Base-by-base conservation (phyloP, 768 basidiomycete species). In the Termitomyces sp. region DNA sequence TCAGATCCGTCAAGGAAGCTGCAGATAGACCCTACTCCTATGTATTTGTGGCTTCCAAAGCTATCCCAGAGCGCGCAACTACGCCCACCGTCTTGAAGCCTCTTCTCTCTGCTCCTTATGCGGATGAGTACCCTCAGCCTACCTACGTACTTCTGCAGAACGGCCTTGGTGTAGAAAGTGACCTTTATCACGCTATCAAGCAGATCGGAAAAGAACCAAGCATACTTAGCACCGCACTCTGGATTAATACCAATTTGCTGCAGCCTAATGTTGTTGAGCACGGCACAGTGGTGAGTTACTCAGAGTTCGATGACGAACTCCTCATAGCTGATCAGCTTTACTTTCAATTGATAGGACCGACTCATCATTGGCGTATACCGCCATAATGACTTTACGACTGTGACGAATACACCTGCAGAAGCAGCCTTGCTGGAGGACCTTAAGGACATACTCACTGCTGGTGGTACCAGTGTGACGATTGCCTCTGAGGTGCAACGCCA, bases 41-140 rank as follows among this genome's bases (percentile, higher is more conserved):
- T 68, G 87, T 89, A 5, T 70, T 92, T 33, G 68, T 90, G 50
- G 78, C 85, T 4, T 89, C 87, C 1, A 92, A 92, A 68, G 83
- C 84, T 4, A 71, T 91, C 18, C 89, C 89, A 4, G 89, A 92
- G 64, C 66, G 88, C 10, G 66, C 73, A 1, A 80, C 77, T 12
- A 89, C 86, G 6, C 74, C 88, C 0, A 68, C 72, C 4, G 68
- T 91, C 8, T 76, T 92, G 26, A 74, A 74, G 7, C 81, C 86
- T 6, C 68, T 91, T 40, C 69, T 91, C 48, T 76, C 77, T 3
- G 46, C 71, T 1, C 72, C 79, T 26, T 83, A 85, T 71, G 64
- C 73, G 50, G 75, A 79, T 35, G 66, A 66, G 48, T 73, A 77
- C 61, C 62, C 75, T 5, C 83, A 86, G 64, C 86, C 86, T 1